Conservation (phyloP, 177 flowering plant genomes). For the Tripterygium wilfordii region DNA sequence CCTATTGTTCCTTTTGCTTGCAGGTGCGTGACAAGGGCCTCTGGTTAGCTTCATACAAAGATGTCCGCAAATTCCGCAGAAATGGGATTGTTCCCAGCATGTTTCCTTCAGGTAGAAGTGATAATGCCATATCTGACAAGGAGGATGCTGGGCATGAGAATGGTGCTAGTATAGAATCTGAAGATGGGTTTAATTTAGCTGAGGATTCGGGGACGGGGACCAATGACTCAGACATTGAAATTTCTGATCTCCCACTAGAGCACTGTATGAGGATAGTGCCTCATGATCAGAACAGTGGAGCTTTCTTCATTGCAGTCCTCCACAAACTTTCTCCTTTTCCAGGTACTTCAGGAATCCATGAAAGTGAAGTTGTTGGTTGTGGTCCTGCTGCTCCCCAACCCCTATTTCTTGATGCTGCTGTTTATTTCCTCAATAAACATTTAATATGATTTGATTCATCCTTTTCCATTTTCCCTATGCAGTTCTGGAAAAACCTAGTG, state of each 20-base stretch:
- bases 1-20: constrained; percentile 13
- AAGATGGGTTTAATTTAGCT: too few relatives aligned
- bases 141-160: constrained; percentile 19
- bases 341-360: too few relatives aligned
- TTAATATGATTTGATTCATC: too few relatives aligned
- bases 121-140: constrained; percentile 19
- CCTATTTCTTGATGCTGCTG: too few relatives aligned
- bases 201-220: too few relatives aligned
- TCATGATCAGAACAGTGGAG: constrained; percentile 97
- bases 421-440: too few relatives aligned
- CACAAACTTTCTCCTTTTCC: constrained; percentile 64
- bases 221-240: constrained; percentile 28
- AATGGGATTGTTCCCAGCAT: constrained; percentile 62
- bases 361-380: background rate
- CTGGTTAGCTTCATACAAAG: constrained; percentile 76
- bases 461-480: too few relatives aligned
- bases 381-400: background rate
- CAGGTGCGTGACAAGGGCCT: constrained; percentile 81
- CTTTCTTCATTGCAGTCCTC: constrained; percentile 91
- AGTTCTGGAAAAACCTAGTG: constrained; percentile 27
- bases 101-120: constrained; percentile 83
- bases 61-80: constrained; percentile 46
- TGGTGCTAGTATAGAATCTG: too few relatives aligned
- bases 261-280: constrained; percentile 92
- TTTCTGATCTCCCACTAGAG: constrained; percentile 70